Conservation (phyloP, 2,329 filamentous ascomycete species). For the Sporothrix pseudoabietina region DNA sequence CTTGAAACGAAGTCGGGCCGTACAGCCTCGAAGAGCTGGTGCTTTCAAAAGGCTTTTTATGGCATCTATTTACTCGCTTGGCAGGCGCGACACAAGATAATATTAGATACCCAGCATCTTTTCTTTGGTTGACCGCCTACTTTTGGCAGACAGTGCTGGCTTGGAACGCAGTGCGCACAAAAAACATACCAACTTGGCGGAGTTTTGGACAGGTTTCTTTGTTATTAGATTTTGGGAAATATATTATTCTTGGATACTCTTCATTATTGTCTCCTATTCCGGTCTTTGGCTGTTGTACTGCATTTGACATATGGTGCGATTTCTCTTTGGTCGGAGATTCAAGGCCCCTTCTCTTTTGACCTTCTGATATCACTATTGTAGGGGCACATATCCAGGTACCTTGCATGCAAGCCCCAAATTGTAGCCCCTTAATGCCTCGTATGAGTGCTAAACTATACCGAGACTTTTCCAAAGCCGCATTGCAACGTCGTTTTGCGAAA, state of each 20-base stretch:
- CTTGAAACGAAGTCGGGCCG: not conserved
- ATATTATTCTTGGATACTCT: conserved; percentile 5
- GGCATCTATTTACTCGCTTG: not conserved
- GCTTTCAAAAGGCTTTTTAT: not conserved
- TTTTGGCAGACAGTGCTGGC: not conserved
- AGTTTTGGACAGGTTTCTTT: not conserved
- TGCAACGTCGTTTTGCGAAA: not conserved
- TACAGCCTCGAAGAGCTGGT: not conserved
- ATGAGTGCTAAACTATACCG: not conserved
- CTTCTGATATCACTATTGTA: not conserved
- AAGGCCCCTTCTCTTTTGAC: not conserved
- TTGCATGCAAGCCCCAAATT: not conserved
- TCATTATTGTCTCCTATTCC: too few species aligned
- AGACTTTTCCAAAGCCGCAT: not conserved
- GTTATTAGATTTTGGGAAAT: not conserved
- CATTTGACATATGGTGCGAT: not conserved
- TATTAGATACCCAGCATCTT: not conserved
- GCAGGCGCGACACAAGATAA: not conserved
- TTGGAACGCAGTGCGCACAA: too few species aligned
- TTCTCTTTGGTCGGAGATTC: not conserved
- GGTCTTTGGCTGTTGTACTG: not conserved
- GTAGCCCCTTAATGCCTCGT: not conserved
- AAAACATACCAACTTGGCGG: not conserved
- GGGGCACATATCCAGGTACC: not conserved
- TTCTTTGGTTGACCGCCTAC: not conserved